Percentiles rank a stretch among this genome's conserved stretches.
Evolutionary conservation across 2,329 filamentous ascomycete genomes (phyloP).

Genomic region (Aureobasidium subglaciale): DNA sequence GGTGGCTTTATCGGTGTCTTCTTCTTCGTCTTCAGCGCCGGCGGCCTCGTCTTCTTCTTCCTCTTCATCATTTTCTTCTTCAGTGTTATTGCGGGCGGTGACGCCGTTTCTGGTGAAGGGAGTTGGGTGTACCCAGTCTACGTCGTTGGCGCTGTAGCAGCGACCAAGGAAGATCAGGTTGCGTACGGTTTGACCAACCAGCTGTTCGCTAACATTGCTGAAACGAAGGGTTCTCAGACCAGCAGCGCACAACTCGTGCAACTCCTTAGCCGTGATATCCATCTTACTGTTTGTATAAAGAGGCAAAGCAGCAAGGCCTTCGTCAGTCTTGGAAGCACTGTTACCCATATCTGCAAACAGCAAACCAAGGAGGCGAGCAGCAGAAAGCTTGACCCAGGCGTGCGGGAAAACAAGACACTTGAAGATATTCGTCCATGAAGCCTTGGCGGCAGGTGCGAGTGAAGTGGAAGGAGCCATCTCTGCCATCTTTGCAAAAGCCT

Average conservation of each 20-base stretch:
- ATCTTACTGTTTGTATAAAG: conserved; percentile 66
- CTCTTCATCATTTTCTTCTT: conserved; percentile 36
- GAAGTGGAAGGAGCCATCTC: conserved; percentile 58
- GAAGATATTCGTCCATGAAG: conserved; percentile 66
- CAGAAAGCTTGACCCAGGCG: conserved; percentile 66
- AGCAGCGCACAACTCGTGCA: conserved; percentile 53
- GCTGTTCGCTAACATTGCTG: conserved; percentile 53
- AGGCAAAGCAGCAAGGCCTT: conserved; percentile 49
- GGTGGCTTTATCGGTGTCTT: conserved; percentile 21
- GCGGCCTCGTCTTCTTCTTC: conserved; percentile 43
- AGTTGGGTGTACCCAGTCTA: conserved; percentile 36
- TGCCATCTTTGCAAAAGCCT: conserved; percentile 60
- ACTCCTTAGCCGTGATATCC: conserved; percentile 55
- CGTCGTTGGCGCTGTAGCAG: conserved; percentile 53
- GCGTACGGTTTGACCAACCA: conserved; percentile 72
- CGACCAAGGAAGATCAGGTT: conserved; percentile 77
- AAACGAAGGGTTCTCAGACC: conserved; percentile 51
- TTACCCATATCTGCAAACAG: conserved; percentile 75
- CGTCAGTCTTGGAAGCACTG: conserved; percentile 45
- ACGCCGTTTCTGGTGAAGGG: conserved; percentile 38
- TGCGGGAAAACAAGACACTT: conserved; percentile 60
- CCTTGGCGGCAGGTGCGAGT: conserved; percentile 52
- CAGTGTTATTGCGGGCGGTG: conserved; percentile 37
- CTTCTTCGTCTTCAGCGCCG: conserved; percentile 34
- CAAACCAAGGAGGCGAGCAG: conserved; percentile 65